A percentile compares a stretch with the other conserved stretches of the same genome.
These are phyloP conservation scores for Penicillium angulare DNA, from an alignment of 495 filamentous ascomycete genomes.

Conservation along the genomic window DNA sequence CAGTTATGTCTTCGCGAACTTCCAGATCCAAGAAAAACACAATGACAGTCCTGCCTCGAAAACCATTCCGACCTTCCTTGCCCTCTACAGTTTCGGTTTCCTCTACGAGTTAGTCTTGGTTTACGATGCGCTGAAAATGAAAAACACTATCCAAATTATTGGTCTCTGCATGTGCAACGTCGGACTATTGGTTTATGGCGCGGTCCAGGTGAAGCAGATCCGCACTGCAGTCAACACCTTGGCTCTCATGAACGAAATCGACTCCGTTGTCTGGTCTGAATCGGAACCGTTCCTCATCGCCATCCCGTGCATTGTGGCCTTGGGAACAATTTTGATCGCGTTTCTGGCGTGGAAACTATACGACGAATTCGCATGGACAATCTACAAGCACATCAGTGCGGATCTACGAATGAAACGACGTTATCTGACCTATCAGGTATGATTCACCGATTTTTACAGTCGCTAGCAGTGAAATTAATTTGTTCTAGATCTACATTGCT, in stretches of 20 bases:
- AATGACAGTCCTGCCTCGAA: constrained; percentile 46
- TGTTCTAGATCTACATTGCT: constrained; percentile 88
- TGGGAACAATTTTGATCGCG: constrained; percentile 68
- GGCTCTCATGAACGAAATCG: constrained; percentile 29
- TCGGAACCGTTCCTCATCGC: constrained; percentile 77
- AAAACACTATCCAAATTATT: constrained; percentile 99
- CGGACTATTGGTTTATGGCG: constrained; percentile 85
- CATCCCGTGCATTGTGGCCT: constrained; percentile 77
- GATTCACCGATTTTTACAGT: constrained; percentile 10
- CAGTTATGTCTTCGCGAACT: constrained; percentile 50
- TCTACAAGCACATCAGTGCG: constrained; percentile 98
- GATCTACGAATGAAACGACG: constrained; percentile 95
- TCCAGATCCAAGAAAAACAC: constrained; percentile 66
- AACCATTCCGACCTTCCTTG: constrained; percentile 84
- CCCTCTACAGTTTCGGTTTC: constrained; percentile 96
- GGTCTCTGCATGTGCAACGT: constrained; percentile 90
- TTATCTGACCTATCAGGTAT: constrained; percentile 93
- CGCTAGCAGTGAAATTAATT: constrained; percentile 23
- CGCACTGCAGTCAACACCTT: constrained; percentile 61
- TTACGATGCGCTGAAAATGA: constrained; percentile 88
- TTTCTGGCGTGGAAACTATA: constrained; percentile 91
- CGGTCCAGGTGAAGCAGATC: constrained; percentile 89
- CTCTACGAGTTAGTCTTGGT: constrained; percentile 85
- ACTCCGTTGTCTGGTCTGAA: constrained; percentile 58
- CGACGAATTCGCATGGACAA: constrained; percentile 98